Evolutionary conservation across 2,329 filamentous ascomycete genomes (phyloP).

Genomic region (Akanthomyces muscarius): DNA sequence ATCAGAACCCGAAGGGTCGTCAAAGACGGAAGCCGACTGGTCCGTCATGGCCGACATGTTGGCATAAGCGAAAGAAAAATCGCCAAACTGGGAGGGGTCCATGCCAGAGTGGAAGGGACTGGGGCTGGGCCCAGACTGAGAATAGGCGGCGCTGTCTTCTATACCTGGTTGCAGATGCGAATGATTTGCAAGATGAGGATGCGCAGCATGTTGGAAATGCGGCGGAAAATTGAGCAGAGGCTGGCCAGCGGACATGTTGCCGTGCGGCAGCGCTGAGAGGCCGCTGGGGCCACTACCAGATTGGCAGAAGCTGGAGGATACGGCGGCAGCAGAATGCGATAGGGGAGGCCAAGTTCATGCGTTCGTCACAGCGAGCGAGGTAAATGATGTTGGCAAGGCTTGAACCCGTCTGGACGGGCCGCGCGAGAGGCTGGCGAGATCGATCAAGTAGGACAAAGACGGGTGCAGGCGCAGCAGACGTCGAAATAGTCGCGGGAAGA

Average conservation of each 20-base stretch:
- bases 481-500: neutral
- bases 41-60: slow-evolving; percentile 36
- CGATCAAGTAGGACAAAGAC: slow-evolving; percentile 1
- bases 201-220: slow-evolving; percentile 27
- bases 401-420: neutral
- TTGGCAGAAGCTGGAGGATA: slow-evolving; percentile 3
- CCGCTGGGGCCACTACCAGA: slow-evolving; percentile 13
- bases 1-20: slow-evolving; percentile 27
- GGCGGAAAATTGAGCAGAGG: slow-evolving; percentile 28
- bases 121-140: neutral
- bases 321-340: neutral
- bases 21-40: slow-evolving; percentile 33
- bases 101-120: slow-evolving; percentile 29
- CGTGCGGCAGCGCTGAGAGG: slow-evolving; percentile 17
- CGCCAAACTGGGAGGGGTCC: slow-evolving; percentile 47
- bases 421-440: neutral
- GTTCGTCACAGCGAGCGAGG: slow-evolving; percentile 1
- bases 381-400: neutral
- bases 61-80: slow-evolving; percentile 51
- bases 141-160: slow-evolving; percentile 4
- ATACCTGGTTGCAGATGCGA: neutral
- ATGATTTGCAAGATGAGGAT: slow-evolving; percentile 21
- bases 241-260: slow-evolving; percentile 31
- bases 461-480: neutral
- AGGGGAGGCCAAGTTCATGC: neutral